Conservation (phyloP, 2,329 filamentous ascomycete genomes). For the Phaeosphaeriaceae sp. region DNA sequence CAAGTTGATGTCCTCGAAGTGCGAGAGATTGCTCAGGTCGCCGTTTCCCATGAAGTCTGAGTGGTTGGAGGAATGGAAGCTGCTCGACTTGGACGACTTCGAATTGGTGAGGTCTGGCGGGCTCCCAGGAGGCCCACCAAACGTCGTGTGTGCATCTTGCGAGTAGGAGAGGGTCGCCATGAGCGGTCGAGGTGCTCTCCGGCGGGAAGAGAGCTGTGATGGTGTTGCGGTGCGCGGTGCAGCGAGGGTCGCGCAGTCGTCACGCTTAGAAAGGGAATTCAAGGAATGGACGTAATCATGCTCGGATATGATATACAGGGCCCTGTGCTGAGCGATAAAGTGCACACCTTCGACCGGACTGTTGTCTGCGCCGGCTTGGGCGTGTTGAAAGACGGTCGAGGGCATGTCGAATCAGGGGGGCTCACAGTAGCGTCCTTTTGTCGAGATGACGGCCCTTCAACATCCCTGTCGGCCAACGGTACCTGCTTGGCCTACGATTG, state of each 20-base stretch:
- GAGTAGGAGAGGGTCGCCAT: slow-evolving; percentile 46
- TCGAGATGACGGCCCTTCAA: slow-evolving; percentile 5
- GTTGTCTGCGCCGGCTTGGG: slow-evolving; percentile 13
- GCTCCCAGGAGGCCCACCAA: slow-evolving; percentile 65
- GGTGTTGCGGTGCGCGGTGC: slow-evolving; percentile 34
- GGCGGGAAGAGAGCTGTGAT: slow-evolving; percentile 17
- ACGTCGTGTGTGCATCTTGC: slow-evolving; percentile 30
- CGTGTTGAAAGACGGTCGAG: slow-evolving; percentile 10
- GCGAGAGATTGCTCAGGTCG: slow-evolving; percentile 65
- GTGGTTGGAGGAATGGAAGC: slow-evolving; percentile 79
- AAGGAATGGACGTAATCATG: slow-evolving; percentile 45
- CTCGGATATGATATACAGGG: slow-evolving; percentile 45
- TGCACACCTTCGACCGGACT: slow-evolving; percentile 16
- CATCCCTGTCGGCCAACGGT: slow-evolving; percentile 11
- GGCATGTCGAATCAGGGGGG: slow-evolving; percentile 13
- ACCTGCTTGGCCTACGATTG: slow-evolving; percentile 8
- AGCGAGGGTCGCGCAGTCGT: slow-evolving; percentile 27
- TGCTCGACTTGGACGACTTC: slow-evolving; percentile 91
- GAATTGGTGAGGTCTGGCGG: slow-evolving; percentile 82
- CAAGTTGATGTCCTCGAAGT: slow-evolving; percentile 94
- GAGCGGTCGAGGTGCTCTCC: slow-evolving; percentile 41
- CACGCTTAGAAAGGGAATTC: slow-evolving; percentile 37
- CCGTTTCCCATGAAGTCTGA: slow-evolving; percentile 67
- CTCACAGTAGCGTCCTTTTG: slow-evolving; percentile 10
- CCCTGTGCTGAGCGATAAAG: slow-evolving; percentile 28